Percentiles rank a stretch among this genome's conserved stretches.
Conservation (phyloP, 129 eudicot species). For the Arctium minus region DNA sequence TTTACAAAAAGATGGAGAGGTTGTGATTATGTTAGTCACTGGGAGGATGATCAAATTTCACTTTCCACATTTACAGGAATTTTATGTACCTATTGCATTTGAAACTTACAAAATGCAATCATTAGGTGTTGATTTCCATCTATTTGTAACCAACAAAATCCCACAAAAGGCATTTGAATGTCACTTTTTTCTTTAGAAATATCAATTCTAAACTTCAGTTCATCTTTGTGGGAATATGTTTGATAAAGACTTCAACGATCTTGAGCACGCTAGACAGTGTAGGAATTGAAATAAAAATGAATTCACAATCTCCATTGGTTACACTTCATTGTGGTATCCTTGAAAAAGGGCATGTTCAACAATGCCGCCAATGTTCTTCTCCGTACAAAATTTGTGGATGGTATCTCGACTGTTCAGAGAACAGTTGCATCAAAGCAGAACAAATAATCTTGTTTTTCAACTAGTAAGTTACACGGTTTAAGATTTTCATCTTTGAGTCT, state of each 20-base stretch:
- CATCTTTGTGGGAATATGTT: background rate
- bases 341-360: slow-evolving; percentile 97
- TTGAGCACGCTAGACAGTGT: too few relatives aligned
- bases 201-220: background rate
- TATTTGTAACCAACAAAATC: too few relatives aligned
- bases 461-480: background rate
- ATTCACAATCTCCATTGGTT: background rate
- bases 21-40: too few relatives aligned
- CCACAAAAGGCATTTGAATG: too few relatives aligned
- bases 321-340: slow-evolving; percentile 93
- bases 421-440: slow-evolving; percentile 64
- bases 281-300: too few relatives aligned
- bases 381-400: slow-evolving; percentile 94
- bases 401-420: slow-evolving; percentile 91
- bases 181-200: background rate
- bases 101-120: background rate
- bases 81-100: background rate
- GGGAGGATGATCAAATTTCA: slow-evolving; percentile 95
- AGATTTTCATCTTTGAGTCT: too few relatives aligned
- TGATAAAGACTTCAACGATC: too few relatives aligned
- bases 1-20: too few relatives aligned
- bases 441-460: slow-evolving; percentile 20
- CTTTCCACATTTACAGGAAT: slow-evolving; percentile 94
- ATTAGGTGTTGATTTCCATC: too few relatives aligned
- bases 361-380: slow-evolving; percentile 94